Percentiles rank a stretch among this genome's conserved stretches.
phyloP scores from a whole-genome alignment of 2,329 filamentous ascomycete genomes.

The Cryphonectria japonica region DNA sequence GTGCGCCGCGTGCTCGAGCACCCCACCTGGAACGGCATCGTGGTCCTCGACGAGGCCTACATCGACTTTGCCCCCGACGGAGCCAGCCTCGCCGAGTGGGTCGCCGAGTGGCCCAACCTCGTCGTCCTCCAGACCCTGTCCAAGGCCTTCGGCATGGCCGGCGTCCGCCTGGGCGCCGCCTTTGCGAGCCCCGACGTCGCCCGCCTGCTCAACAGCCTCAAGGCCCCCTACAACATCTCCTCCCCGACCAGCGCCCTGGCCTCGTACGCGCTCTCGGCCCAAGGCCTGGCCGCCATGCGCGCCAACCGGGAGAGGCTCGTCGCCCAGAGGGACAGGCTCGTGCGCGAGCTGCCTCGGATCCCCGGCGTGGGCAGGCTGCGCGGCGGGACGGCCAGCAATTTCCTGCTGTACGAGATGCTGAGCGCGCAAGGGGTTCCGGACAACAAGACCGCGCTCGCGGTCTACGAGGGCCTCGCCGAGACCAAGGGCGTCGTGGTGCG shows the following conservation, averaged over 20 bases:
- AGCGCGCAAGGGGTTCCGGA: conserved; percentile 73
- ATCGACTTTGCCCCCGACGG: conserved; percentile 81
- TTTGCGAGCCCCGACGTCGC: conserved; percentile 80
- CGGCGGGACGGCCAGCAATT: conserved; percentile 84
- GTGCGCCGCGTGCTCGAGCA: conserved; percentile 77
- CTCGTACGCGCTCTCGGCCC: conserved; percentile 67
- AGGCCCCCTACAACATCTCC: conserved; percentile 95
- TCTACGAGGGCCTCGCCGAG: conserved; percentile 86
- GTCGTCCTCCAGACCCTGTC: conserved; percentile 99
- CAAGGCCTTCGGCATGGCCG: conserved; percentile 94
- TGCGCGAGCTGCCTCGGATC: conserved; percentile 73
- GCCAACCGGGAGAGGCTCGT: conserved; percentile 71
- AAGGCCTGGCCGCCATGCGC: conserved; percentile 75
- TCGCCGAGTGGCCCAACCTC: conserved; percentile 89
- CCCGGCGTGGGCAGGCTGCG: conserved; percentile 78
- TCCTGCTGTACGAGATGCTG: conserved; percentile 87
- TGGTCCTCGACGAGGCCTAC: conserved; percentile 95
- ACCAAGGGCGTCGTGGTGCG: conserved; percentile 87
- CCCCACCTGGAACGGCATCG: conserved; percentile 91
- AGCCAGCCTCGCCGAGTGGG: conserved; percentile 87
- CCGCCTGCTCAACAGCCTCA: conserved; percentile 82
- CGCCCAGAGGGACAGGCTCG: conserved; percentile 74
- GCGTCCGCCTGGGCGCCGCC: conserved; percentile 85
- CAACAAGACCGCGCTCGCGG: conserved; percentile 75
- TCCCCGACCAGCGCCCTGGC: conserved; percentile 86